These are phyloP conservation scores for Fomitopsis palustris DNA, from an alignment of 1,284 basidiomycete species.

Conservation along the genomic window DNA sequence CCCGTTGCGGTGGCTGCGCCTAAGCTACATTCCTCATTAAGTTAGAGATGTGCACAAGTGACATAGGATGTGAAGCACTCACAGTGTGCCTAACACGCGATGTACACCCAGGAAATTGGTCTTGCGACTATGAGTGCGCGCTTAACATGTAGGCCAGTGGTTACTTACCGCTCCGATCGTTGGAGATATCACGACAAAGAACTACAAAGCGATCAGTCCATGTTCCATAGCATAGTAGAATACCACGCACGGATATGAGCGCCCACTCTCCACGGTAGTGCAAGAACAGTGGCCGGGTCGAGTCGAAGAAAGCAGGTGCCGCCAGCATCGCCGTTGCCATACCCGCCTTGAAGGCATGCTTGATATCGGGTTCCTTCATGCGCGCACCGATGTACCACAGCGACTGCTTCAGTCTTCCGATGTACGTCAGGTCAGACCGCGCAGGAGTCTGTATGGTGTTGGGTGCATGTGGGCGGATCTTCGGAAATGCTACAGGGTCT, in stretches of 20 bases:
- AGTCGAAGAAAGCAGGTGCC: conserved; percentile 81
- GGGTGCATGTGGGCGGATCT: conserved; percentile 76
- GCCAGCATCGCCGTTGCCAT: conserved; percentile 80
- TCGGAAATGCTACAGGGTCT: conserved; percentile 75
- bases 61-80: conserved; percentile 23
- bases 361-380: conserved; percentile 73
- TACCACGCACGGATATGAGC: conserved; percentile 72
- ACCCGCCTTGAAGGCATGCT: conserved; percentile 88
- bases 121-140: conserved; percentile 33
- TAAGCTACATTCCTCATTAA: conserved; percentile 46
- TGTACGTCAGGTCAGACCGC: conserved; percentile 49
- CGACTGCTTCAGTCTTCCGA: conserved; percentile 60
- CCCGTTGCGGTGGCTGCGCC: conserved; percentile 77
- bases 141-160: neutral
- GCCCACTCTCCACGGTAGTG: conserved; percentile 93
- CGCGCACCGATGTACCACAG: conserved; percentile 77
- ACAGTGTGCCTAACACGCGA: conserved; percentile 83
- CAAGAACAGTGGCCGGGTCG: conserved; percentile 75
- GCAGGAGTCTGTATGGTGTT: conserved; percentile 82
- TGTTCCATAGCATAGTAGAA: conserved; percentile 1
- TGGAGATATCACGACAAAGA: conserved; percentile 86
- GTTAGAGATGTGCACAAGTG: neutral
- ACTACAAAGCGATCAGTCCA: conserved; percentile 38
- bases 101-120: conserved; percentile 80
- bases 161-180: conserved; percentile 76